A percentile compares a stretch with the other conserved stretches of the same genome.
phyloP scores from a whole-genome alignment of 768 basidiomycete species.

The Pleurotus salmoneostramineus region DNA sequence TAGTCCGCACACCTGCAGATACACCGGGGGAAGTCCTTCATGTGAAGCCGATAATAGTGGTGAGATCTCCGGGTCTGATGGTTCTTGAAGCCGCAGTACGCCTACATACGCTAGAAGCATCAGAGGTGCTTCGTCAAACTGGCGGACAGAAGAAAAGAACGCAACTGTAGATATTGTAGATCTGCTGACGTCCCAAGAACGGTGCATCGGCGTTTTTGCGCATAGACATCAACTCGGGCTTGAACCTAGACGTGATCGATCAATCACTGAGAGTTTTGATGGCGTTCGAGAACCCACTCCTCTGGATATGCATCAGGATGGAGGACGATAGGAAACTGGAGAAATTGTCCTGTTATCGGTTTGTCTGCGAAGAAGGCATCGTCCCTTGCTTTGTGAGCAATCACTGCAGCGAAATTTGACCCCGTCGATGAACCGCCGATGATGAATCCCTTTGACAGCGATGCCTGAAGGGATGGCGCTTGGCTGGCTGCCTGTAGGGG shows the following conservation, averaged over 20 bases:
- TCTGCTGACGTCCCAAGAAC: constrained; percentile 3
- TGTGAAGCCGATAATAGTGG: constrained; percentile 17
- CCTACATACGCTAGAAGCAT: background rate
- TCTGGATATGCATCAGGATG: constrained; percentile 16
- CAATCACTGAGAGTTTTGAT: background rate
- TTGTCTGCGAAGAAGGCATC: constrained; percentile 15
- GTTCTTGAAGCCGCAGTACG: background rate
- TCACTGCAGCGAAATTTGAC: constrained; percentile 15
- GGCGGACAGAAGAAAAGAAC: background rate
- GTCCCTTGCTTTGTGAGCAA: constrained; percentile 17
- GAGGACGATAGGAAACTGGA: constrained; percentile 15
- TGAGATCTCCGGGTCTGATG: constrained; percentile 10
- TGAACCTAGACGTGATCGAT: constrained; percentile 11
- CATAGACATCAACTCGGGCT: constrained; percentile 15
- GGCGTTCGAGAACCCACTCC: constrained; percentile 12
- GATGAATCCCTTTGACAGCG: constrained; percentile 17
- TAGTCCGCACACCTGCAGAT: constrained; percentile 18
- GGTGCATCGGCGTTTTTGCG: constrained; percentile 16
- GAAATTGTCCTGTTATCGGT: constrained; percentile 19
- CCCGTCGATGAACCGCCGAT: constrained; percentile 20
- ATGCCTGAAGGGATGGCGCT: constrained; percentile 7
- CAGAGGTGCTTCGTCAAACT: background rate
- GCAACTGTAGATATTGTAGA: constrained; percentile 6
- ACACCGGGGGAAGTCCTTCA: constrained; percentile 16
- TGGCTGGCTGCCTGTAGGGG: background rate